phyloP scores from a whole-genome alignment of 768 basidiomycete genomes.

The Leccinum broughii region DNA sequence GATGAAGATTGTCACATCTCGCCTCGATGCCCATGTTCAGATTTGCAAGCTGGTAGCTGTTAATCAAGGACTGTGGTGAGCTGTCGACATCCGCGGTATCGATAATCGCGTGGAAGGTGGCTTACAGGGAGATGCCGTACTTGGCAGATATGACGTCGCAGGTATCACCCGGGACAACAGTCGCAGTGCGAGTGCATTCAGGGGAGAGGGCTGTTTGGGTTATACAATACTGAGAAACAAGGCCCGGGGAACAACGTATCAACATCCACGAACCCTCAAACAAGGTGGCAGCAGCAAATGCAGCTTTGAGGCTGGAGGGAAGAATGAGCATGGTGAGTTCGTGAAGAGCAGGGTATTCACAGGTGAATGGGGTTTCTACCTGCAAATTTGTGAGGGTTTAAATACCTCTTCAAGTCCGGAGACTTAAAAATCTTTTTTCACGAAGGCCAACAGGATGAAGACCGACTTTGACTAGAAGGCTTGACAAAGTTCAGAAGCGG shows the following conservation, averaged over 20 bases:
- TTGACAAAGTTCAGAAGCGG: no score
- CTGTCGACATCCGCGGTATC: background rate
- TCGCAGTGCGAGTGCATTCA: constrained; percentile 58
- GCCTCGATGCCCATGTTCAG: constrained; percentile 45
- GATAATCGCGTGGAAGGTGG: background rate
- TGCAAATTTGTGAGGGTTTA: constrained; percentile 6
- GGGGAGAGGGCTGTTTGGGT: constrained; percentile 42
- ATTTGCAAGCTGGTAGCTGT: constrained; percentile 57
- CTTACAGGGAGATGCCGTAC: constrained; percentile 63
- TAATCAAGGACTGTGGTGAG: background rate
- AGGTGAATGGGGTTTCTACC: background rate
- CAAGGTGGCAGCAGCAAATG: constrained; percentile 12
- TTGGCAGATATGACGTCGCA: constrained; percentile 64
- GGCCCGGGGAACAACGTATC: background rate
- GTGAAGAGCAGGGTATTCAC: background rate
- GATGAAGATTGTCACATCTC: constrained; percentile 55
- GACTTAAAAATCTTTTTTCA: background rate
- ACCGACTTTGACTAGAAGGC: background rate
- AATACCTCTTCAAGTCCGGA: constrained; percentile 14
- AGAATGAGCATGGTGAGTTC: constrained; percentile 19
- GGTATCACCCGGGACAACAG: constrained; percentile 52
- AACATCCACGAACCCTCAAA: constrained; percentile 20
- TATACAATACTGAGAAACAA: constrained; percentile 11
- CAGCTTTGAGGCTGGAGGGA: constrained; percentile 9
- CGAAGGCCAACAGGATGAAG: background rate